Evolutionary conservation across 805 yeast genomes (phyloP).

Genomic region (Saccharomycopsis amapae): DNA sequence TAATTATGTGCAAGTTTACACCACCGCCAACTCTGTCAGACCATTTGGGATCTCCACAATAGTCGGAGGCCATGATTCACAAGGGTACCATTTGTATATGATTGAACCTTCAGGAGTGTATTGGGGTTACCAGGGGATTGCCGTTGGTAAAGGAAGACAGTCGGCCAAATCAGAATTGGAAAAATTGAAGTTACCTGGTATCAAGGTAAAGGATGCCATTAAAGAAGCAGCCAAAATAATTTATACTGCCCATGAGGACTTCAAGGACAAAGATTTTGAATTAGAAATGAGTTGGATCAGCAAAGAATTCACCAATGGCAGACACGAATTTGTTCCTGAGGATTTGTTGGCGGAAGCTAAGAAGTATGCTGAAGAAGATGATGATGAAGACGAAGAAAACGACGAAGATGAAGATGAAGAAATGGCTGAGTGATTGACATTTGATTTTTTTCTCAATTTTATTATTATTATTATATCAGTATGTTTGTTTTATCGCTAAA

Average conservation of each 20-base stretch:
- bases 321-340: slow-evolving; percentile 73
- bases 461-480: too few relatives aligned
- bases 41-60: slow-evolving; percentile 95
- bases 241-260: slow-evolving; percentile 92
- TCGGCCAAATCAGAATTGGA: slow-evolving; percentile 96
- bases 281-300: slow-evolving; percentile 90
- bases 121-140: slow-evolving; percentile 98
- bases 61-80: slow-evolving; percentile 86
- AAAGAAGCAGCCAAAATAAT: slow-evolving; percentile 92
- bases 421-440: slow-evolving; percentile 6
- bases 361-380: slow-evolving; percentile 74
- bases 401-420: slow-evolving; percentile 32
- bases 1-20: slow-evolving; percentile 87
- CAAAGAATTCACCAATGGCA: slow-evolving; percentile 64
- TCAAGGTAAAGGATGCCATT: slow-evolving; percentile 75
- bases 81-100: slow-evolving; percentile 92
- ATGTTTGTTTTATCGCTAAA: too few relatives aligned
- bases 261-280: slow-evolving; percentile 95
- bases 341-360: slow-evolving; percentile 78
- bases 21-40: slow-evolving; percentile 93
- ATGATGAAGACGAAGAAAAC: slow-evolving; percentile 67
- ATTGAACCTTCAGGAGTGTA: slow-evolving; percentile 94
- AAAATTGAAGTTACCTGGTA: slow-evolving; percentile 65
- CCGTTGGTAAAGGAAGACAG: slow-evolving; percentile 97
- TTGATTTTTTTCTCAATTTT: too few relatives aligned